Conservation (phyloP, 768 basidiomycete genomes). For the Mycena chlorophos region DNA sequence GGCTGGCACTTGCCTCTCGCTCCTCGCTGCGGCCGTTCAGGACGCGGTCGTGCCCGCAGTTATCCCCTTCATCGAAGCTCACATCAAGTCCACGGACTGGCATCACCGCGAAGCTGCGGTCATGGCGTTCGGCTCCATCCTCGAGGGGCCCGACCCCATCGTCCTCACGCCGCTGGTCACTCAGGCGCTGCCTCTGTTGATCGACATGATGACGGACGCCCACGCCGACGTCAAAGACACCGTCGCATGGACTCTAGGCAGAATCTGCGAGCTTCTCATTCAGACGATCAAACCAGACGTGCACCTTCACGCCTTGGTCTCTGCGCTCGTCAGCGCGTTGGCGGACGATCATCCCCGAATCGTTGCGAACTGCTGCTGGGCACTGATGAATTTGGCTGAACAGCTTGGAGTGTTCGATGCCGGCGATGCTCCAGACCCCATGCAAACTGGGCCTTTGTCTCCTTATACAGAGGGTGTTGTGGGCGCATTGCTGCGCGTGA, state of each 20-base stretch:
- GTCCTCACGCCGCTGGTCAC: conserved; percentile 89
- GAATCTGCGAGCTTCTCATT: conserved; percentile 90
- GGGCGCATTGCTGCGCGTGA: conserved; percentile 77
- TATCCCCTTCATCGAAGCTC: conserved; percentile 96
- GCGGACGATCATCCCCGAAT: conserved; percentile 76
- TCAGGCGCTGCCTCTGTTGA: conserved; percentile 90
- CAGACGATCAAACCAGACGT: conserved; percentile 84
- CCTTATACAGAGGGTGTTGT: conserved; percentile 89
- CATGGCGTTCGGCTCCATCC: conserved; percentile 97
- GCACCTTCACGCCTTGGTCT: conserved; percentile 80
- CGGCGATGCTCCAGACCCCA: conserved; percentile 51
- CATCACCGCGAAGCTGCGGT: conserved; percentile 94
- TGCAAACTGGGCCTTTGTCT: conserved; percentile 66
- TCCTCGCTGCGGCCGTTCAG: conserved; percentile 86
- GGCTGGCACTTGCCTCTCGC: conserved; percentile 85
- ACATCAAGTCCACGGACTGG: conserved; percentile 93
- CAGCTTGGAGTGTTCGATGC: conserved; percentile 74
- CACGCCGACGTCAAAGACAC: conserved; percentile 92
- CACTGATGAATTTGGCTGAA: conserved; percentile 91
- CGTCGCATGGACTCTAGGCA: conserved; percentile 95
- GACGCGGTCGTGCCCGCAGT: conserved; percentile 90
- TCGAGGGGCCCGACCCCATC: conserved; percentile 90
- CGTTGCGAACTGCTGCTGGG: conserved; percentile 93
- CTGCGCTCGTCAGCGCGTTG: conserved; percentile 80
- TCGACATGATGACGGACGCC: conserved; percentile 91